These are phyloP conservation scores for Chaetomium sp. DNA, from an alignment of 2,329 filamentous ascomycete genomes.

Conservation along the genomic window DNA sequence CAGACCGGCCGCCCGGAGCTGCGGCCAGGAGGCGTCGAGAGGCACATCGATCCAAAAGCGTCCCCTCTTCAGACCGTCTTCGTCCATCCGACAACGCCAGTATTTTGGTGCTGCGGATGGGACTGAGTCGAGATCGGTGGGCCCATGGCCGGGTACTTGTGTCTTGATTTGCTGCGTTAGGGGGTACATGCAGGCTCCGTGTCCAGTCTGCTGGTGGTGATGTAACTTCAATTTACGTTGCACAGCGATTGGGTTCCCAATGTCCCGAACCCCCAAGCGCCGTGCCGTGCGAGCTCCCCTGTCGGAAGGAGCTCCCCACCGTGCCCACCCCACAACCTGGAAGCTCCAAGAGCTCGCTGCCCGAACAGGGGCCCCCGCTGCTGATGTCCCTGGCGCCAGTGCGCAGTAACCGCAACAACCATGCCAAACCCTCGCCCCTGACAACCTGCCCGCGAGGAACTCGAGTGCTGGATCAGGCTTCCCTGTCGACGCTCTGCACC, in stretches of 20 bases:
- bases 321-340: conserved; percentile 4
- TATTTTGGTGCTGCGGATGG: too few species aligned
- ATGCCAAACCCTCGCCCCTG: conserved; percentile 22
- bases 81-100: too few species aligned
- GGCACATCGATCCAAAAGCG: conserved; percentile 10
- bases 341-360: conserved; percentile 8
- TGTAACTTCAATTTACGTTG: conserved; percentile 15
- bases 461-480: conserved; percentile 22
- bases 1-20: conserved; percentile 8
- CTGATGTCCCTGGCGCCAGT: conserved; percentile 7
- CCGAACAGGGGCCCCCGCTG: conserved; percentile 14
- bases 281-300: conserved; percentile 12
- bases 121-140: too few species aligned
- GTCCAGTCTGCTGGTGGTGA: neutral
- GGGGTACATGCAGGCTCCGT: conserved; percentile 3
- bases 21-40: conserved; percentile 8
- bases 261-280: conserved; percentile 18
- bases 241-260: neutral
- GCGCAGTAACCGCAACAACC: conserved; percentile 19
- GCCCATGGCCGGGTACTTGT: conserved; percentile 5
- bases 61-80: neutral
- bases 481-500: conserved; percentile 21
- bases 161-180: neutral
- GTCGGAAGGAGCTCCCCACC: conserved; percentile 19
- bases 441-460: conserved; percentile 23